A percentile compares a stretch with the other conserved stretches of the same genome.
Evolutionary conservation across 768 basidiomycete genomes (phyloP).

Genomic region (Amanita pallidorosea): DNA sequence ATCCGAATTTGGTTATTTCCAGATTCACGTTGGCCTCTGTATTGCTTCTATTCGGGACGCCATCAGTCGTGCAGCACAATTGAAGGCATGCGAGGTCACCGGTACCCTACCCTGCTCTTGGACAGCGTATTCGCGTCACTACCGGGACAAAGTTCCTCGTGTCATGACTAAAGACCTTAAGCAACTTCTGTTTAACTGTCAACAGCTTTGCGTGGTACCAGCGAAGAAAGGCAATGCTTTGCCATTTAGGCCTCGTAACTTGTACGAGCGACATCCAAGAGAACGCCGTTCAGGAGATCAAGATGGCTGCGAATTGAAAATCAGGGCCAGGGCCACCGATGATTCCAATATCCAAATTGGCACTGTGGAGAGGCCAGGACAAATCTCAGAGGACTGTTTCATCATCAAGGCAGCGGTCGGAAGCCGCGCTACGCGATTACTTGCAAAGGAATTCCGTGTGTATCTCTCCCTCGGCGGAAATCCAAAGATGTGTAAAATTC

Average conservation of each 20-base stretch:
- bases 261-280: neutral
- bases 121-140: neutral
- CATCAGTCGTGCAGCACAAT: neutral
- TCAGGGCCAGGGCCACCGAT: neutral
- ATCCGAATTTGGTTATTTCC: neutral
- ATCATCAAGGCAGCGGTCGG: neutral
- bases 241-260: neutral
- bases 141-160: neutral
- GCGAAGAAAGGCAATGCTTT: neutral
- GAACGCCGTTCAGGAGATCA: neutral
- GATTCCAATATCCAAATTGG: neutral
- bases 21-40: neutral
- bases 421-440: neutral
- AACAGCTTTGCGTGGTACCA: neutral
- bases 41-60: neutral
- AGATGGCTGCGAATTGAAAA: neutral
- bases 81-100: neutral
- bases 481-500: neutral
- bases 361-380: neutral
- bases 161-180: neutral
- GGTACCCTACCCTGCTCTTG: neutral
- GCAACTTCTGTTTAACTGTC: neutral
- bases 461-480: neutral
- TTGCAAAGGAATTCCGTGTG: neutral
- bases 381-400: neutral